Percentiles rank a stretch among this genome's conserved stretches.
Conservation (phyloP, 75 land plant genomes). For the Chamaecyparis obtusa region DNA sequence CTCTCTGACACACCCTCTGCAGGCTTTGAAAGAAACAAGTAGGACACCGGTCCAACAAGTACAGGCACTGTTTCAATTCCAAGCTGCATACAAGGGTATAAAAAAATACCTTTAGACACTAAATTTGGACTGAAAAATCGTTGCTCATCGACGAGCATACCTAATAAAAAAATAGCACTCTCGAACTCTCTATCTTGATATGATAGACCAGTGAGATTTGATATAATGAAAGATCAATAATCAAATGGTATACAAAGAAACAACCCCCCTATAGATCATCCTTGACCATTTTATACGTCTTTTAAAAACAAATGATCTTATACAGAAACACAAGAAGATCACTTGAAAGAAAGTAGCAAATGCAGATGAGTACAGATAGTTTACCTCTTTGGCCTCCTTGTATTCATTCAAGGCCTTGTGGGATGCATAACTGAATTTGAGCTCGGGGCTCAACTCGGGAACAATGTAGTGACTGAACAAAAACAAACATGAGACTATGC, state of each 20-base stretch:
- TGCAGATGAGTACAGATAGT: not conserved
- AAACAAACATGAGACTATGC: not conserved
- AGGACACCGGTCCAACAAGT: conserved; percentile 71
- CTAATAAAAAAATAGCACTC: not conserved
- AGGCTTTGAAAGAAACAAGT: conserved; percentile 65
- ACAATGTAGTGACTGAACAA: conserved; percentile 73
- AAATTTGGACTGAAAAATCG: not conserved
- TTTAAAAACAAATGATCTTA: not conserved
- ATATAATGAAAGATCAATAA: conserved; percentile 1
- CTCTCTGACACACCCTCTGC: conserved; percentile 63
- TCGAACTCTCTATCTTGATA: too few relatives aligned
- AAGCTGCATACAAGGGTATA: conserved; percentile 38
- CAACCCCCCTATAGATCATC: not conserved
- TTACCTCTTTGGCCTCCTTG: conserved; percentile 79
- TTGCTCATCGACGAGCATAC: not conserved
- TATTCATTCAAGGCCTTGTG: conserved; percentile 75
- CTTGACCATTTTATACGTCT: not conserved
- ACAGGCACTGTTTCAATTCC: conserved; percentile 78
- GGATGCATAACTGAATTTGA: conserved; percentile 59
- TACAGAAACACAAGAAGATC: not conserved
- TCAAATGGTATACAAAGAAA: conserved; percentile 6
- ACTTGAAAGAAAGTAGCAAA: not conserved
- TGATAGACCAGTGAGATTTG: not conserved
- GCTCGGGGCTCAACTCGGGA: conserved; percentile 76
- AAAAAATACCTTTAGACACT: not conserved